Evolutionary conservation across 2,329 filamentous ascomycete species (phyloP), one percentile per base, ranked within the genome.

Genomic region (Conoideocrella luteorostrata): DNA sequence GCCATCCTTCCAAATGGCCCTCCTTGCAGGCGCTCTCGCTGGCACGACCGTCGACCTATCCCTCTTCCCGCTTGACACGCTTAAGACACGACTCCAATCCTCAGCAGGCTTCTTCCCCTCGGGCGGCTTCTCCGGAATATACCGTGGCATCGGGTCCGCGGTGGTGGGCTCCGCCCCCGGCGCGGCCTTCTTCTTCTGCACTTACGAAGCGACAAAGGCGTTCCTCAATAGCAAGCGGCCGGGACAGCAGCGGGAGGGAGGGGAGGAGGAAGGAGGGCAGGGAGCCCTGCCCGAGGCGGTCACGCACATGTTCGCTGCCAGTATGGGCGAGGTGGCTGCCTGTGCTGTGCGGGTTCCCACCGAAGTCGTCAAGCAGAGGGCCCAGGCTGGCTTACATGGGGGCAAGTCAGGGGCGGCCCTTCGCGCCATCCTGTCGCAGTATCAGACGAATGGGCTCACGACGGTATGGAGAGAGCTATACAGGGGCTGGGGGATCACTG

Each of bases 11-110:
- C 72, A 73, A 43, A 73, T 76, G 21, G 77, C 80, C 58, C 78
- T 84, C 56, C 63, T 83, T 74, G 88, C 93, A 54, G 93, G 93
- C 64, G 93, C 83, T 59, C 72, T 96, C 53, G 93, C 93, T 53
- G 93, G 93, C 61, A 93, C 93, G 38, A 95, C 90, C 12, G 93
- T 97, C 66, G 93, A 98, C 77, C 83, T 95, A 58, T 89, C 89
- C 44, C 87, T 98, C 61, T 98, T 87, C 72, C 93, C 93, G 1
- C 88, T 98, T 74, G 94, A 98, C 77, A 98, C 93, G 0, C 83
- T 98, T 61, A 98, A 98, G 71, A 98, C 94, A 34, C 89, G 93
- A 13, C 87, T 98, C 6, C 93, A 98, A 70, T 88, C 89, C 50
- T 78, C 78, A 38, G 63, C 75, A 45, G 82, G 84, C 63, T 89